Conservation (phyloP, 306 rosid genomes). For the Nissolia schottii region DNA sequence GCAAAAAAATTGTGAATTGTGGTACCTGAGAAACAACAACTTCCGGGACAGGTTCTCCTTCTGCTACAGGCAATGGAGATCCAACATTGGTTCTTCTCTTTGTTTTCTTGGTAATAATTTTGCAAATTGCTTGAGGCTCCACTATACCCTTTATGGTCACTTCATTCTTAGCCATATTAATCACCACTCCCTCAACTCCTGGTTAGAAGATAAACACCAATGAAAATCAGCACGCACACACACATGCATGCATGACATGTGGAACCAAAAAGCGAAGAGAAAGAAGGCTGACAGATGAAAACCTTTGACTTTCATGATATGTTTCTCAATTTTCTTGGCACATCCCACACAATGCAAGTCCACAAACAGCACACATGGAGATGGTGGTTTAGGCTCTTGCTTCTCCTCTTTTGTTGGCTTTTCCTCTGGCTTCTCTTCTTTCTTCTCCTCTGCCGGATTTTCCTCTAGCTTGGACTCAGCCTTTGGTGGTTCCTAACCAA, state of each 20-base stretch:
- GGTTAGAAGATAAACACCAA: not conserved
- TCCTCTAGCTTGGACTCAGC: conserved; percentile 28
- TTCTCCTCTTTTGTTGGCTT: conserved; percentile 31
- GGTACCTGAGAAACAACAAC: conserved; percentile 67
- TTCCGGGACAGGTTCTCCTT: conserved; percentile 70
- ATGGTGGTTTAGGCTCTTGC: conserved; percentile 58
- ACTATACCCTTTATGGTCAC: conserved; percentile 77
- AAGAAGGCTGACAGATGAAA: not conserved
- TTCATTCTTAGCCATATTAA: conserved; percentile 70
- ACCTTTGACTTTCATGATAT: conserved; percentile 69
- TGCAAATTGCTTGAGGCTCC: conserved; percentile 74
- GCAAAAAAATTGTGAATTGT: not conserved
- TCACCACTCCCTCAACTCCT: conserved; percentile 76
- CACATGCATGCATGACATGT: not conserved
- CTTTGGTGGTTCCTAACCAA: conserved; percentile 28
- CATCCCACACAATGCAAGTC: conserved; percentile 90
- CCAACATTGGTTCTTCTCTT: conserved; percentile 59
- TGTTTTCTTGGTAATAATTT: conserved; percentile 53
- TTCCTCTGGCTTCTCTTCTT: conserved; percentile 19
- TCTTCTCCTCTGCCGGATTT: conserved; percentile 27
- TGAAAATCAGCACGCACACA: not conserved
- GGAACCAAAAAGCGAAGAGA: not conserved
- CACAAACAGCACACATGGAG: conserved; percentile 60
- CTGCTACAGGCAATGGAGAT: conserved; percentile 73
- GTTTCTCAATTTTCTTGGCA: conserved; percentile 79